phyloP scores from a whole-genome alignment of 306 rosid species.

The Acacia acuminata region DNA sequence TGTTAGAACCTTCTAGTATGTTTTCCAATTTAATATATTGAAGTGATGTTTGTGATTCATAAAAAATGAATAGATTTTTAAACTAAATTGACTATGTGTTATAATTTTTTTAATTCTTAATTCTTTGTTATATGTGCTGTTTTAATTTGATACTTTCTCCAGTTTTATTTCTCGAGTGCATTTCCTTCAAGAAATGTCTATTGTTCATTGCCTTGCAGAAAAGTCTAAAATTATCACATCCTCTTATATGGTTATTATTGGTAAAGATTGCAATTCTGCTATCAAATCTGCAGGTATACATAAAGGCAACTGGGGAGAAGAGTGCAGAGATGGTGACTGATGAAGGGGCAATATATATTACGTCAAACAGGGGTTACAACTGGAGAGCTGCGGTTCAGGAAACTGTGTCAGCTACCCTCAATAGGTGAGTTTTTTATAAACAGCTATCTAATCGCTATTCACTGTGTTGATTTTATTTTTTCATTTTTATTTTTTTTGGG shows the following conservation, averaged over 20 bases:
- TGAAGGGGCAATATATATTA: constrained; percentile 91
- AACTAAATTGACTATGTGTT: not conserved
- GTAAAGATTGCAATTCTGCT: constrained; percentile 1
- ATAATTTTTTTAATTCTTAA: not conserved
- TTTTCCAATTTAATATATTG: not conserved
- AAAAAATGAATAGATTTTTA: not conserved
- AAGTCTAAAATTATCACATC: not conserved
- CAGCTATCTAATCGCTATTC: constrained; percentile 8
- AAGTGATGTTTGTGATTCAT: not conserved
- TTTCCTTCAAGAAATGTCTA: not conserved
- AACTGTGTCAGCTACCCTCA: constrained; percentile 96
- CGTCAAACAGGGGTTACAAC: constrained; percentile 88
- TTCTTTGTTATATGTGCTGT: not conserved
- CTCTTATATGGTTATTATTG: not conserved
- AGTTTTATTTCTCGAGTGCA: not conserved
- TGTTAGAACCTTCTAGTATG: not conserved
- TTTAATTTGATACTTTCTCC: not conserved
- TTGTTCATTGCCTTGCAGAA: not conserved
- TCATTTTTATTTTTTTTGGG: too few relatives aligned
- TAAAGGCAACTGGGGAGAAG: constrained; percentile 89
- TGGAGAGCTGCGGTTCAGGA: constrained; percentile 99
- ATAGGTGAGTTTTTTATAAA: constrained; percentile 59
- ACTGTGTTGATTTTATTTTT: not conserved
- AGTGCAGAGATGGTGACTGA: constrained; percentile 99
- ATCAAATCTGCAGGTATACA: constrained; percentile 69